Base-by-base conservation (phyloP, 2,329 filamentous ascomycete genomes). In the Fusarium secorum region DNA sequence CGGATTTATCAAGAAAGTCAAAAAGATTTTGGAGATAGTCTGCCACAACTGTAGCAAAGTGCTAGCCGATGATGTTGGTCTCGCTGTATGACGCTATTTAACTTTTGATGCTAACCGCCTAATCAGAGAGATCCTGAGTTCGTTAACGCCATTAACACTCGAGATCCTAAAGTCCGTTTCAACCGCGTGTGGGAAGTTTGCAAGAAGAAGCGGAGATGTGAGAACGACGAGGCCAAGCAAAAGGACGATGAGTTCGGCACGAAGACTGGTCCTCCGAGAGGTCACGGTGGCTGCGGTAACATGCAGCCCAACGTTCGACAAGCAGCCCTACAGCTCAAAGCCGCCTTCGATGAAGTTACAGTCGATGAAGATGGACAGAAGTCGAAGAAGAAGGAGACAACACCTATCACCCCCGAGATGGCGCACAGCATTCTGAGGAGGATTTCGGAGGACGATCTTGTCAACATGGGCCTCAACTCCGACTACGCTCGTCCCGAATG, bases 31-130 rank as follows among this genome's bases (percentile, higher is more conserved):
- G 82, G 97, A 99, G 88, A 96, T 95, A 76, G 95, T 99, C 82
- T 99, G 97, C 88, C 95, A 97, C 85, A 98, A 97, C 83, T 99
- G 97, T 87, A 95, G 95, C 84, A 97, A 96, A 87, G 93, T 98
- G 80, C 89, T 97, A 87, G 92, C 94, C 84, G 95, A 98, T 89
- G 93, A 94, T 91, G 95, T 98, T 91, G 94, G 95, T 97, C 86
- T 80, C 78, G 79, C 86, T 86, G 85, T 81, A 78, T 80, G 83
- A 84, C 86, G 84, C 83, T 87, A 83, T 81, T 82, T 79, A 79
- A 78, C 79, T 84, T 83, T 79, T 81, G 84, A 85, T 89, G 86
- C 90, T 92, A 86, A 92, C 86, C 81, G 82, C 75, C 76, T 81
- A 80, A 83, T 75, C 80, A 97, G 94, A 92, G 88, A 83, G 93